Evolutionary conservation across 768 basidiomycete species (phyloP).

Genomic region (Serpula lacrymans): DNA sequence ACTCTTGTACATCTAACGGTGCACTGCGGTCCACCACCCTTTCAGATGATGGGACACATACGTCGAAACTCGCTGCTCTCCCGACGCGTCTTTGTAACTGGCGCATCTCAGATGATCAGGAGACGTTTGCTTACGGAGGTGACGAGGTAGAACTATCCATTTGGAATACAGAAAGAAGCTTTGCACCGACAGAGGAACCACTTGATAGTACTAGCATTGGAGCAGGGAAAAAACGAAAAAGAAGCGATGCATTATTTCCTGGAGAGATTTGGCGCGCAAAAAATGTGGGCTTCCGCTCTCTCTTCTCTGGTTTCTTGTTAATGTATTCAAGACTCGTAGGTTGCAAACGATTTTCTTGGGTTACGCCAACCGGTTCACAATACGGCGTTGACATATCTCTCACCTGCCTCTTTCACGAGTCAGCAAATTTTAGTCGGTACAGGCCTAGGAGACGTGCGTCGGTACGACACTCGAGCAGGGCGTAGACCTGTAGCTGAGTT

Average conservation of each 20-base stretch:
- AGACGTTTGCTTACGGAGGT: conserved; percentile 76
- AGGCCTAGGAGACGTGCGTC: conserved; percentile 65
- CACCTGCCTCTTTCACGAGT: conserved; percentile 29
- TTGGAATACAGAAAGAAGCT: conserved; percentile 69
- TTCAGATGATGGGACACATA: conserved; percentile 18
- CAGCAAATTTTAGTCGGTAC: conserved; percentile 70
- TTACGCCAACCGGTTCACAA: conserved; percentile 79
- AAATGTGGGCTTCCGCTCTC: conserved; percentile 47
- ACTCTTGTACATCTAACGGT: conserved; percentile 76
- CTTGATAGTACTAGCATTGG: conserved; percentile 13
- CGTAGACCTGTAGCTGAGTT: conserved; percentile 69
- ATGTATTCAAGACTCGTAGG: conserved; percentile 30
- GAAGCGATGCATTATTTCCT: conserved; percentile 53
- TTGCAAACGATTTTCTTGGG: conserved; percentile 70
- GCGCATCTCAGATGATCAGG: conserved; percentile 49
- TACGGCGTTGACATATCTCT: conserved; percentile 61
- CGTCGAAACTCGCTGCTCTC: conserved; percentile 39
- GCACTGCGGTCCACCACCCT: conserved; percentile 53
- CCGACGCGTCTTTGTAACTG: conserved; percentile 71
- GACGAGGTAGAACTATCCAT: conserved; percentile 83
- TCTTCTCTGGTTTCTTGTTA: not conserved
- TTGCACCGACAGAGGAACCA: conserved; percentile 28
- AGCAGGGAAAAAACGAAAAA: conserved; percentile 54
- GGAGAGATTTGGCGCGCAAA: conserved; percentile 84
- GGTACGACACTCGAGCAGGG: conserved; percentile 73